Evolutionary conservation across 768 basidiomycete genomes (phyloP), one percentile per base, ranked within the genome.

Genomic region (Trametopsis cervina): DNA sequence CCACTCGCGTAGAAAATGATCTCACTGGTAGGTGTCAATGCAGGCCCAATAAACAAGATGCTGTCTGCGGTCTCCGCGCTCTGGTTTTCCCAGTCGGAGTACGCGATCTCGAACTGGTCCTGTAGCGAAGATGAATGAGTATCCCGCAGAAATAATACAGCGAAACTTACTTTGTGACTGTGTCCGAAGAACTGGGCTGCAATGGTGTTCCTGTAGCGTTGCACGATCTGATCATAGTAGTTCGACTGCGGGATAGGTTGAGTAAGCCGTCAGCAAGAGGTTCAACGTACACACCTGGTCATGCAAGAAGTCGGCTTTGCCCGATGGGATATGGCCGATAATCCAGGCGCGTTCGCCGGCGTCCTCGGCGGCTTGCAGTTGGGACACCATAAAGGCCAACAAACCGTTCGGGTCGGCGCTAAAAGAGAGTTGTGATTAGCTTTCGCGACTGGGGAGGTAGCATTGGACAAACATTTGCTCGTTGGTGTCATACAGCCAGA

Each of bases 131-230:
- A 35, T 35, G 10, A 35, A n/a, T 17, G 33, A n/a, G n/a, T n/a
- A n/a, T n/a, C n/a, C n/a, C n/a, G n/a, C n/a, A n/a, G n/a, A n/a
- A n/a, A n/a, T n/a, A n/a, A n/a, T n/a, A n/a, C n/a, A n/a, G n/a
- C 7, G 17, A 15, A 12, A 54, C 64, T 49, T 42, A 71, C 72
- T 44, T 67, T 54, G 51, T 79, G 79, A 10, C 68, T 78, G 51
- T 83, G 80, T 3, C 81, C 81, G 55, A 75, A 82, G 58, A 83
- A 81, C 48, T 77, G 76, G 1, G 65, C 78, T 4, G 78, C 75
- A 46, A 82, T 78, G 4, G 75, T 78, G 47, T 74, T 67, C 48
- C 69, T 70, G 57, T 80, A 83, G 5, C 80, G 69, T 48, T 78
- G 75, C 25, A 83, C 63, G 46, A 82, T 68, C 60, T 83, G 80